Base-by-base conservation (phyloP, 1,284 basidiomycete genomes). In the Ustilago vetiveriae region DNA sequence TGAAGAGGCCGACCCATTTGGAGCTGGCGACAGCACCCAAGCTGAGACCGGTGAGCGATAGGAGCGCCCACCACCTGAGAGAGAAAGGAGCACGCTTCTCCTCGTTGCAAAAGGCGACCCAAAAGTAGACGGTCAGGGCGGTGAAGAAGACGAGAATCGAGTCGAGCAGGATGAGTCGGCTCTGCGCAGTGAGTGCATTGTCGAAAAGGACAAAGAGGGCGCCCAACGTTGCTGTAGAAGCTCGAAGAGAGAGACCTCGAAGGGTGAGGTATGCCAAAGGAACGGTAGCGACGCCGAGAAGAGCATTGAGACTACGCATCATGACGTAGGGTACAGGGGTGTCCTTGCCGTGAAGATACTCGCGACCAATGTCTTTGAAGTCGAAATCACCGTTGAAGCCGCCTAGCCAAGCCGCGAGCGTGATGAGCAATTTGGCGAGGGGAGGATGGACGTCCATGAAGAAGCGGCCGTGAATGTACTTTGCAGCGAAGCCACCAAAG, bases 1-100 rank as follows among this genome's bases (percentile, higher is more conserved):
- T 98, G 84, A 99, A 98, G 29, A 99, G 85, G 7, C 96, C 96
- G 48, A 98, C 95, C 96, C 96, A 98, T 83, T 98, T 99, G 84
- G 92, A 94, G 77, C 89, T 91, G 39, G 91, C 88, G 35, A 96
- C 93, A 2, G 93, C 92, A 38, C 96, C 96, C 17, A 99, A 88
- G 0, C 89, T 88, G 17, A 94, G 84, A 32, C 96, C 96, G 0
- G 92, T 91, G 36, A 96, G 86, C n/a, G 87, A 84, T 21, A 98
- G 89, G 89, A 92, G 95, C 0, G 85, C 85, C 96, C 96, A 99
- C 95, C 96, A 98, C 3, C 84, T 83, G 7, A 87, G 84, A 0
- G 91, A 90, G 82, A 98, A 98, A 0, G 93, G 84, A 21, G 72
- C 63, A 38, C 69, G 71, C 74, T 88, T 89, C 84, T 98, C 91